phyloP scores from a whole-genome alignment of 2,329 filamentous ascomycete species.

The Helotiales sp. region DNA sequence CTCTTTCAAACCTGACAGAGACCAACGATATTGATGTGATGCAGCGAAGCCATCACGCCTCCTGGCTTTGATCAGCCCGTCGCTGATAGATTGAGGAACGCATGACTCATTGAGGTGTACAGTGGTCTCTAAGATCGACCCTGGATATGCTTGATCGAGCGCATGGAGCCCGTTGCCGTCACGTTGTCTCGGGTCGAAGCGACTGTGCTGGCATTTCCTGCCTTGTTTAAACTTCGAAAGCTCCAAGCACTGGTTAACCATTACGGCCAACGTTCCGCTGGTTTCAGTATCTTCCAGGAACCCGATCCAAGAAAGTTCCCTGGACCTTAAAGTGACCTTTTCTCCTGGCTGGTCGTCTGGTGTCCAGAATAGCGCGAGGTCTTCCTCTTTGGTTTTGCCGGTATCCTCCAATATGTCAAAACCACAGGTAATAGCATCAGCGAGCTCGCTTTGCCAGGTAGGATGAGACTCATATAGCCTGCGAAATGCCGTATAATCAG shows the following conservation, averaged over 20 bases:
- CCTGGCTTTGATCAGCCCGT: neutral
- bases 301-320: conserved; percentile 8
- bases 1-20: neutral
- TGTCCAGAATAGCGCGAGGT: conserved; percentile 5
- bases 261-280: conserved; percentile 9
- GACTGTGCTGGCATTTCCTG: neutral
- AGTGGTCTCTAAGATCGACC: conserved; percentile 7
- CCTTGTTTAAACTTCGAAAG: neutral
- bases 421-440: conserved; percentile 10
- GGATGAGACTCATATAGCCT: conserved; percentile 4
- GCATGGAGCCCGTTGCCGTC: neutral
- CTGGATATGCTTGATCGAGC: neutral
- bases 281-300: conserved; percentile 11
- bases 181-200: neutral
- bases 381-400: conserved; percentile 4
- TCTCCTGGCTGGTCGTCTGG: neutral
- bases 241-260: conserved; percentile 10
- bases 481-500: conserved; percentile 10
- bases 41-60: conserved; percentile 34
- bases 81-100: conserved; percentile 3
- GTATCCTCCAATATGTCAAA: conserved; percentile 4
- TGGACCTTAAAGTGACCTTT: neutral
- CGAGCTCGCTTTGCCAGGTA: conserved; percentile 14
- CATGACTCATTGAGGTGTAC: neutral
- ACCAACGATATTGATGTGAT: conserved; percentile 3